Conservation (phyloP, 345 rosid genomes). For the Erysimum cheiranthoides region DNA sequence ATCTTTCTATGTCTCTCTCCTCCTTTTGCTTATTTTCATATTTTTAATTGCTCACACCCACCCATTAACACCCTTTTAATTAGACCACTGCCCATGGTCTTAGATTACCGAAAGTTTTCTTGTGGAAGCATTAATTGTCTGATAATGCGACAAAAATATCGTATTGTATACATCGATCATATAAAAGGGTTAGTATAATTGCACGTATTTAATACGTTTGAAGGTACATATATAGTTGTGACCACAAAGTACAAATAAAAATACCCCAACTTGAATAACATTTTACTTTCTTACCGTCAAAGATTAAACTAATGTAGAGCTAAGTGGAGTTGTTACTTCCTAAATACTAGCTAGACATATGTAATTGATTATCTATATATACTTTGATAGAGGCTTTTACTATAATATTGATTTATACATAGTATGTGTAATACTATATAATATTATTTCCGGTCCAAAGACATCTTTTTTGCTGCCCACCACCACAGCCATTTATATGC, state of each 20-base stretch:
- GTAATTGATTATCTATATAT: not conserved
- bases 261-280: not conserved
- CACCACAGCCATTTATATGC: constrained; percentile 39
- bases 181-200: not conserved
- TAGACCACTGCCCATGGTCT: too few relatives aligned
- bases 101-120: constrained; percentile 13
- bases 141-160: constrained; percentile 32
- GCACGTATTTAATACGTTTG: constrained; percentile 15
- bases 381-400: constrained; percentile 7
- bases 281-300: constrained; percentile 15
- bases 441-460: constrained; percentile 9
- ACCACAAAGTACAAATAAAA: constrained; percentile 17
- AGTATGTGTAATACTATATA: not conserved
- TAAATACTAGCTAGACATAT: constrained; percentile 5
- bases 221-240: not conserved
- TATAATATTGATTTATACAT: not conserved
- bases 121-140: constrained; percentile 23
- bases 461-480: constrained; percentile 39
- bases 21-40: too few relatives aligned
- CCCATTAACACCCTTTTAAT: too few relatives aligned
- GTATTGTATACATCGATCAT: constrained; percentile 19
- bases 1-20: too few relatives aligned
- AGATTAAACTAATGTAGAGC: not conserved
- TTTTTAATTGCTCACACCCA: too few relatives aligned
- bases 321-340: not conserved